A percentile compares a stretch with the other conserved stretches of the same genome.
These are phyloP conservation scores for Starmerella ratchasimensis DNA, from an alignment of 805 yeast species.

Conservation along the genomic window DNA sequence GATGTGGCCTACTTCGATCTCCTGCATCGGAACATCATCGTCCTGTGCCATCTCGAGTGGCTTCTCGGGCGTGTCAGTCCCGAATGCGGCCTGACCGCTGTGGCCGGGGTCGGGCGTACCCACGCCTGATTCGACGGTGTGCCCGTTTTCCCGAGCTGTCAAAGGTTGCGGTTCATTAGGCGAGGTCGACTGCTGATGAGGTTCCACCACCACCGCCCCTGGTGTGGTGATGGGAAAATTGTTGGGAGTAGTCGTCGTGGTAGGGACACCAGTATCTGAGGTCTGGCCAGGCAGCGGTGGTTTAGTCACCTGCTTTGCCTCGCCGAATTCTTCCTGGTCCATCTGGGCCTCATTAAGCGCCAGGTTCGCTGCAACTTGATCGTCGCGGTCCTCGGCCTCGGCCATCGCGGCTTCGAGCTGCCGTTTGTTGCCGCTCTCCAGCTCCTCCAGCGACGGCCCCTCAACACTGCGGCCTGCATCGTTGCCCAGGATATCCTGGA, in stretches of 20 bases:
- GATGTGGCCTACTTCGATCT: conserved; percentile 51
- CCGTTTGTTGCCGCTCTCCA: conserved; percentile 11
- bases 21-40: conserved; percentile 37
- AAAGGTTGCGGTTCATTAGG: no score
- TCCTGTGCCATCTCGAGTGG: background rate
- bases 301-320: no score
- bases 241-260: background rate
- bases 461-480: conserved; percentile 29
- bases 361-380: conserved; percentile 62
- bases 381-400: conserved; percentile 84
- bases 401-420: conserved; percentile 51
- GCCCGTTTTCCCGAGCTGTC: no score
- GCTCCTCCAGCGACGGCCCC: conserved; percentile 22
- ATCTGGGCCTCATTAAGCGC: conserved; percentile 77
- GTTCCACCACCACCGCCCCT: no score
- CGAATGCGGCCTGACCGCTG: no score
- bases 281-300: background rate
- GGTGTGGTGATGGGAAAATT: background rate
- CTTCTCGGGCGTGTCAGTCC: background rate
- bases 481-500: conserved; percentile 69
- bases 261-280: background rate
- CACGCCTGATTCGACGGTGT: no score
- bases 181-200: no score
- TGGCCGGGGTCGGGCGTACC: no score
- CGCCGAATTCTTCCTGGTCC: conserved; percentile 69